Conservation (phyloP, 176 grass and related monocot species). For the Eleusine coracana region DNA sequence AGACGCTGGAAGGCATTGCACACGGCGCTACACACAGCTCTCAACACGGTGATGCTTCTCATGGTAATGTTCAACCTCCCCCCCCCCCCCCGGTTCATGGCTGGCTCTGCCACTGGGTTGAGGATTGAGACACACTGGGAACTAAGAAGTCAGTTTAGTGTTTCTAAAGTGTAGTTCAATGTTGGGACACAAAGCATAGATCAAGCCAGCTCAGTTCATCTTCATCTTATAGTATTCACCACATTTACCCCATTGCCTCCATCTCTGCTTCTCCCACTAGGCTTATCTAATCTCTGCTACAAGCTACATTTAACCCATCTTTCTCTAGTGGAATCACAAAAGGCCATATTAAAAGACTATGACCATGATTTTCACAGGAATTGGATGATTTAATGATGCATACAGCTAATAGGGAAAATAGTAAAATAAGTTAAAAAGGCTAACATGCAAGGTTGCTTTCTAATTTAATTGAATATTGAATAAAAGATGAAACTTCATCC, state of each 20-base stretch:
- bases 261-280: background rate
- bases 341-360: background rate
- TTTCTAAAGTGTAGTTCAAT: conserved; percentile 14
- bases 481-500: background rate
- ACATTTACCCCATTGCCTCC: background rate
- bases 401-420: background rate
- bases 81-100: no score
- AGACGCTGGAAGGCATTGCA: no score
- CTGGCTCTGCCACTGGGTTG: background rate
- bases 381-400: background rate
- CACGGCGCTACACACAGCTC: no score
- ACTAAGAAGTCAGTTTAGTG: background rate
- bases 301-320: background rate
- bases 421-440: conserved; percentile 17
- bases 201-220: background rate
- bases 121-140: background rate
- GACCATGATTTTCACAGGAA: conserved; percentile 5
- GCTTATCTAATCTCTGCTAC: no score
- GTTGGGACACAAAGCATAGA: background rate
- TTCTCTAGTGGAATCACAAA: conserved; percentile 28
- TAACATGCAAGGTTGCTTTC: conserved; percentile 11
- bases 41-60: no score
- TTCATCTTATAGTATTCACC: background rate
- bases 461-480: conserved; percentile 11
- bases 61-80: no score